Evolutionary conservation across 2,329 filamentous ascomycete species (phyloP), one percentile per base, ranked within the genome.

Genomic region (Amphichorda felina): DNA sequence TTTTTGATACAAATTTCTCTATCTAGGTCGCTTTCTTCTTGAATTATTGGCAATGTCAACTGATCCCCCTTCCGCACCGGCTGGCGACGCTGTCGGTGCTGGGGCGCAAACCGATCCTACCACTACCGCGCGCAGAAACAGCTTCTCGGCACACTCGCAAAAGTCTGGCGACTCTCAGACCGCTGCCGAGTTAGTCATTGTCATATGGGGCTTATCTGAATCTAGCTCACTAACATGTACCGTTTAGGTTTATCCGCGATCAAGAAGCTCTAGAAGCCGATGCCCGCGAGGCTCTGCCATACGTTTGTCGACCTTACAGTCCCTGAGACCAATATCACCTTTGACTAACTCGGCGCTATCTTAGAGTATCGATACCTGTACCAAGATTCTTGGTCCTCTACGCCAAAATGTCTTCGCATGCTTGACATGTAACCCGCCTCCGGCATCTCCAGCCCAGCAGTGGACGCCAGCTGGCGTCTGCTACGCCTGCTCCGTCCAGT

Each of bases 321-420:
- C 29, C 29, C 7, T 13, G 6, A 19, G 4, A 31, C 15, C 14
- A 7, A 27, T n/a, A 26, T 22, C 14, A 24, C 33, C 3, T 4
- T 24, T n/a, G n/a, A n/a, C n/a, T n/a, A n/a, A n/a, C n/a, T n/a
- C n/a, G n/a, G n/a, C n/a, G n/a, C n/a, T n/a, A n/a, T n/a, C n/a
- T n/a, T n/a, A 93, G 84, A 88, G 91, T 60, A 95, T 96, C 54
- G 85, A 94, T 48, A 79, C 79, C 32, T 98, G 91, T 61, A 96
- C 91, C 33, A 81, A 87, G 46, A 76, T 81, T n/a, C 77, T 96
- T 19, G 91, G 91, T 0, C 72, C 87, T 7, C 67, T 98, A 13
- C 81, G 87, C 36, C 91, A 98, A 57, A 82, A 71, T 31, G 73
- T 96, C 15, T 98, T 94, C 50, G 85, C 91, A 30, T 98, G 91